phyloP scores from a whole-genome alignment of 805 yeast species.

The Lachancea waltii region DNA sequence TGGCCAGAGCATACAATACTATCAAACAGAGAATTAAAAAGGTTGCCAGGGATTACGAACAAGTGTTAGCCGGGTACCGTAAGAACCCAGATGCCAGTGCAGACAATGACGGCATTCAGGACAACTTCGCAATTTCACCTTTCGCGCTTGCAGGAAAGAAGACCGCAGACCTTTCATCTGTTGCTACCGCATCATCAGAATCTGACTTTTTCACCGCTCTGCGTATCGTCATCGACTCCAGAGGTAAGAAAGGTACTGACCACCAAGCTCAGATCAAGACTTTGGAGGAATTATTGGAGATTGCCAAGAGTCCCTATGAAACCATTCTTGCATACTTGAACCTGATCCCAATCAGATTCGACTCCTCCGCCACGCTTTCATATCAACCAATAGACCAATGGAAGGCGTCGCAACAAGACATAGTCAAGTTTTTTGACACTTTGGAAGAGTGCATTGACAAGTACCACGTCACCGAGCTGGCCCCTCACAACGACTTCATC shows the following conservation, averaged over 20 bases:
- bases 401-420: conserved; percentile 61
- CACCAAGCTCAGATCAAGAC: conserved; percentile 65
- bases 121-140: conserved; percentile 28
- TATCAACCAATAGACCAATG: conserved; percentile 78
- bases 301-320: conserved; percentile 61
- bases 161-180: conserved; percentile 27
- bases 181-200: conserved; percentile 31
- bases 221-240: conserved; percentile 69
- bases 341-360: conserved; percentile 84
- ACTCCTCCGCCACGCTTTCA: conserved; percentile 57
- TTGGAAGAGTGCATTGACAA: conserved; percentile 53
- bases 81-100: conserved; percentile 55
- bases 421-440: conserved; percentile 54
- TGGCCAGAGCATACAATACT: conserved; percentile 80
- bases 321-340: conserved; percentile 68
- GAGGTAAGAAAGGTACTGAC: conserved; percentile 95
- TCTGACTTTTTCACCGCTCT: conserved; percentile 64
- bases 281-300: conserved; percentile 54
- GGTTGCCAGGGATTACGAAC: conserved; percentile 61
- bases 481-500: conserved; percentile 62
- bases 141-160: conserved; percentile 31
- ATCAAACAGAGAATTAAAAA: conserved; percentile 84
- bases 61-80: conserved; percentile 52
- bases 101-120: conserved; percentile 26
- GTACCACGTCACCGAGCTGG: conserved; percentile 73